Evolutionary conservation across 345 rosid genomes (phyloP), one percentile per base, ranked within the genome.

Genomic region (Ceriops decandra): DNA sequence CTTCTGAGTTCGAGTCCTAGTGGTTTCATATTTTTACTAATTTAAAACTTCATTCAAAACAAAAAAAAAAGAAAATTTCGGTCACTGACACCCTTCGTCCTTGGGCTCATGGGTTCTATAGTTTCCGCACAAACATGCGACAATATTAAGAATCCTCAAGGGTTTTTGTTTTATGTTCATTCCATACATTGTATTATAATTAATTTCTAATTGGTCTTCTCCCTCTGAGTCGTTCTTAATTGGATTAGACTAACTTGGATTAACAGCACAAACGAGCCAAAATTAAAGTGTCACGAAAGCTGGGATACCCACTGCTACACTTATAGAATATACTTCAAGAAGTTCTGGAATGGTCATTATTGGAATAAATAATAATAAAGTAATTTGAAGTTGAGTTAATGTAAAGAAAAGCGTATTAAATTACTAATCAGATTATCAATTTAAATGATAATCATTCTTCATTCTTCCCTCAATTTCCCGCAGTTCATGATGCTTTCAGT

Each of bases 161-260:
- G 42, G 42, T 36, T 11, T 9, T 10, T 36, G 42, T 9, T 20
- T 0, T 11, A 5, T 5, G 38, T 24, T 32, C 27, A 33, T 15
- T 57, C 66, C 54, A 54, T 11, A 10, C 15, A 38, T 11, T 38
- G 13, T 11, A 38, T 8, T 11, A 53, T 36, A 30, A 56, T 21
- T 54, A 57, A 47, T 64, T 57, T 7, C 58, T 26, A 57, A 56
- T 64, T 5, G 60, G 51, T 63, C 59, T 58, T 27, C 22, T 54
- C 42, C 59, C 26, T 57, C 52, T 63, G 32, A 22, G 42, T 28
- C 21, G 27, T 33, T 35, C 51, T 54, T 22, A 26, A 57, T 64
- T 60, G 62, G 80, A 70, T 68, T 74, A 68, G 77, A 78, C 74
- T 52, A 71, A 70, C 71, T 58, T 27, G 61, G 56, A 72, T 57